Evolutionary conservation across 768 basidiomycete species (phyloP).

Genomic region (Strobilomyces confusus): DNA sequence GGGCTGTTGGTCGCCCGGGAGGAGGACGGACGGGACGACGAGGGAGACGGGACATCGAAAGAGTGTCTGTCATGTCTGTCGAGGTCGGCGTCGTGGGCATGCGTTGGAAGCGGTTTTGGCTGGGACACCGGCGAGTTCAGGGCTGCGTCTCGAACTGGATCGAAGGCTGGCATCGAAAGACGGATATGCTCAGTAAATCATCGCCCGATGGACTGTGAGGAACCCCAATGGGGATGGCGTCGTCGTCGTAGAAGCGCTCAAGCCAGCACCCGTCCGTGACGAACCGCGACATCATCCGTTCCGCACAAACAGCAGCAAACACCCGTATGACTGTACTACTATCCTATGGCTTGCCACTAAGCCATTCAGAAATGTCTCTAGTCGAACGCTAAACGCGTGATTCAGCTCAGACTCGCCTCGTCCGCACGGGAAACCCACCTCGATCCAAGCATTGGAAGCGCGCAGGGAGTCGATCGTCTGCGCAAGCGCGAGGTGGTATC

Average conservation of each 20-base stretch:
- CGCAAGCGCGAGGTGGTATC: slow-evolving; percentile 58
- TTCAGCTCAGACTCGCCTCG: background rate
- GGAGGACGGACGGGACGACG: slow-evolving; percentile 34
- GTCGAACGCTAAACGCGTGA: slow-evolving; percentile 47
- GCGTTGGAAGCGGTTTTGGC: slow-evolving; percentile 34
- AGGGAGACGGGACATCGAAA: slow-evolving; percentile 35
- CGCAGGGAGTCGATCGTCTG: slow-evolving; percentile 69
- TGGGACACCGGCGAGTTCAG: slow-evolving; percentile 67
- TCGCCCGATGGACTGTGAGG: slow-evolving; percentile 6
- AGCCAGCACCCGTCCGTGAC: background rate
- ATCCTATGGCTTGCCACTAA: slow-evolving; percentile 20
- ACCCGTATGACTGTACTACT: too few relatives aligned
- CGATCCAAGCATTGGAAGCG: slow-evolving; percentile 56
- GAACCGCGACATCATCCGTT: background rate
- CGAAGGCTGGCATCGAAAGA: slow-evolving; percentile 49
- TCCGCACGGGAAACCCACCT: slow-evolving; percentile 38
- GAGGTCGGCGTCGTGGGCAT: slow-evolving; percentile 24
- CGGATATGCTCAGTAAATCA: slow-evolving; percentile 12
- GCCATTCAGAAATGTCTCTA: slow-evolving; percentile 53
- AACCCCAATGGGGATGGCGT: slow-evolving; percentile 2
- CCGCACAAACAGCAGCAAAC: background rate
- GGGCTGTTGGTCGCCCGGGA: slow-evolving; percentile 40
- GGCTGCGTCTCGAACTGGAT: slow-evolving; percentile 85
- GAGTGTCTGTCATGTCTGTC: slow-evolving; percentile 27
- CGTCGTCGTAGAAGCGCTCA: slow-evolving; percentile 9